phyloP scores from a whole-genome alignment of 2,329 filamentous ascomycete genomes.

The Aureobasidium sp. region DNA sequence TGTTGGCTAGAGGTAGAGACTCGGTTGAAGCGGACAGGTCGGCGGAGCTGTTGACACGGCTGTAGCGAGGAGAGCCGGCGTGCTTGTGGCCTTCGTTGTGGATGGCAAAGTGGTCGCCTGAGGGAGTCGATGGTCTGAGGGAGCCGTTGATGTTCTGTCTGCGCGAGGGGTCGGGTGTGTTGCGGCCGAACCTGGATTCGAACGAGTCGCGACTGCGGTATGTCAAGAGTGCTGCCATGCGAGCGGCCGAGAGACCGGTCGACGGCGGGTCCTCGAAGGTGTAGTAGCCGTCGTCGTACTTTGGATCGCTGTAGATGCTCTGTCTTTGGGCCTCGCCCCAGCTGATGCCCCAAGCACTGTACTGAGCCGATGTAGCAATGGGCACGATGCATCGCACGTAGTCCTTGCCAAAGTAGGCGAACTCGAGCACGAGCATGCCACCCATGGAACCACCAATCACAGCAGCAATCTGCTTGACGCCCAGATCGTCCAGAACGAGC shows the following conservation, averaged over 20 bases:
- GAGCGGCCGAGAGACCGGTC: conserved; percentile 82
- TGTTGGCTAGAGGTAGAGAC: conserved; percentile 21
- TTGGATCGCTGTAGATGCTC: conserved; percentile 95
- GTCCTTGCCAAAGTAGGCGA: conserved; percentile 82
- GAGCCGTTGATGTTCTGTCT: conserved; percentile 71
- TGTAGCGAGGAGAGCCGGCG: conserved; percentile 40
- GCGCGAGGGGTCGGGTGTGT: conserved; percentile 78
- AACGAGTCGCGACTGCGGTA: conserved; percentile 97
- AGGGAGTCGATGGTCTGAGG: conserved; percentile 39
- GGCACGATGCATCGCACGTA: conserved; percentile 76
- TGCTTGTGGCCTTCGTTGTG: conserved; percentile 47
- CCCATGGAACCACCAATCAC: conserved; percentile 81
- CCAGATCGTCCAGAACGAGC: conserved; percentile 70
- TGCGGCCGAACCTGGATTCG: conserved; percentile 88
- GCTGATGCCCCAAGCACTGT: conserved; percentile 85
- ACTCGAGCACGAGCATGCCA: conserved; percentile 86
- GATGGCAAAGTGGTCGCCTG: conserved; percentile 44
- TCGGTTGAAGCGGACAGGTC: conserved; percentile 22
- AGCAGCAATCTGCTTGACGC: conserved; percentile 68
- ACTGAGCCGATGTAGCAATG: conserved; percentile 76
- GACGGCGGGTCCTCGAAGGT: conserved; percentile 76
- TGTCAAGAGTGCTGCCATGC: conserved; percentile 93
- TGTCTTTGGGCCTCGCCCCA: conserved; percentile 86
- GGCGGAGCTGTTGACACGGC: conserved; percentile 29
- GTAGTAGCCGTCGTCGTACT: conserved; percentile 97